Evolutionary conservation across 2,329 filamentous ascomycete species (phyloP).

Genomic region (Acrocalymma vagum): DNA sequence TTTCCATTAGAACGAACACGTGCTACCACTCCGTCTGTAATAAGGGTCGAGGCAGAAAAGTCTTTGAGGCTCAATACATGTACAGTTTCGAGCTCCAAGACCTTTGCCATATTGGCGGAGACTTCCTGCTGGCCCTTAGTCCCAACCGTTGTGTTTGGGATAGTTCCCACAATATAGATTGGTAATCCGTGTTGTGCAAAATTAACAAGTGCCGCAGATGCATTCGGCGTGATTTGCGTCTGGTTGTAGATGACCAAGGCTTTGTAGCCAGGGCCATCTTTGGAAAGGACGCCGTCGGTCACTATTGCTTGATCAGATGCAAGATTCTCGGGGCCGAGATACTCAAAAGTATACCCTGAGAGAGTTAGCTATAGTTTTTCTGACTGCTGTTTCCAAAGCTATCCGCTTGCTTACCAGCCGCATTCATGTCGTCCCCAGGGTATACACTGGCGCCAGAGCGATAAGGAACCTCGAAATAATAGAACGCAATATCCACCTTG

Average conservation of each 20-base stretch:
- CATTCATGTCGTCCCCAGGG: no score
- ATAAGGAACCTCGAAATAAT: no score
- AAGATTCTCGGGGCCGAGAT: constrained; percentile 57
- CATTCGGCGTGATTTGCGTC: constrained; percentile 44
- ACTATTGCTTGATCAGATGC: constrained; percentile 49
- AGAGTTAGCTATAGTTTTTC: neutral
- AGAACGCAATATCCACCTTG: constrained; percentile 54
- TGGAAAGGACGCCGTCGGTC: constrained; percentile 41
- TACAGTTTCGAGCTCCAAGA: no score
- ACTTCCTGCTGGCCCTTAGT: no score
- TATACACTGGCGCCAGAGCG: no score
- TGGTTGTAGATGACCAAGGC: constrained; percentile 53
- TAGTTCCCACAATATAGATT: constrained; percentile 46
- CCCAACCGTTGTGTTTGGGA: constrained; percentile 26
- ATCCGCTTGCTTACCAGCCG: no score
- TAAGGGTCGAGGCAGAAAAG: no score
- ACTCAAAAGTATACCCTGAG: constrained; percentile 54
- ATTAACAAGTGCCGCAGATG: constrained; percentile 41
- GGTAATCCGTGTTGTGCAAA: constrained; percentile 52
- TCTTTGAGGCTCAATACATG: no score
- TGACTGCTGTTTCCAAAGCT: no score
- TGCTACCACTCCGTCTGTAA: no score
- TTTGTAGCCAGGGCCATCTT: constrained; percentile 55
- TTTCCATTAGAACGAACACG: constrained; percentile 30
- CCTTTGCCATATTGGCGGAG: no score